These are phyloP conservation scores for Flagelloscypha sp. DNA, from an alignment of 768 basidiomycete species.

Conservation along the genomic window DNA sequence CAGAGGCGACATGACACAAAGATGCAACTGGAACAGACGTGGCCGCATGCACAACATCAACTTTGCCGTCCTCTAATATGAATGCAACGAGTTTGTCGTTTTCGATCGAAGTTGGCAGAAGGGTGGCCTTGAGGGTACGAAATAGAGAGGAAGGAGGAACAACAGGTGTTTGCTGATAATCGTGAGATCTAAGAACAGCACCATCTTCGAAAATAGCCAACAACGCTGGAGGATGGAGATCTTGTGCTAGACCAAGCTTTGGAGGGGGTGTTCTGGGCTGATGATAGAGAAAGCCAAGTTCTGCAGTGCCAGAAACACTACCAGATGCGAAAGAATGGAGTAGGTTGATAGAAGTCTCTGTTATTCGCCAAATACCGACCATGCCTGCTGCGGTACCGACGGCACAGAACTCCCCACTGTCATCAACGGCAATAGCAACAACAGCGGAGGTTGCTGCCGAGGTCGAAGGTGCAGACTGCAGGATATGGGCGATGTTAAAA, in stretches of 20 bases:
- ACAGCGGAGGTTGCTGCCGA: slow-evolving; percentile 41
- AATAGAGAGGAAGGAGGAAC: slow-evolving; percentile 36
- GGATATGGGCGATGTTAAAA: too few relatives aligned
- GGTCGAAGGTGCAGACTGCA: slow-evolving; percentile 42
- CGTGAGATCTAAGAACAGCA: slow-evolving; percentile 44
- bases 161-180: slow-evolving; percentile 21
- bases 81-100: slow-evolving; percentile 48
- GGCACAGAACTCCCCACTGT: slow-evolving; percentile 52
- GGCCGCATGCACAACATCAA: slow-evolving; percentile 53
- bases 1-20: slow-evolving; percentile 47
- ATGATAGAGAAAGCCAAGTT: slow-evolving; percentile 27
- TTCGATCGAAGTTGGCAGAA: slow-evolving; percentile 41
- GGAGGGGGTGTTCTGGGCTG: slow-evolving; percentile 8
- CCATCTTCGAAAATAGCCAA: slow-evolving; percentile 56
- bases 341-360: slow-evolving; percentile 25
- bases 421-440: slow-evolving; percentile 57
- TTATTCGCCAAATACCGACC: slow-evolving; percentile 56
- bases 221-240: slow-evolving; percentile 25
- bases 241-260: slow-evolving; percentile 6
- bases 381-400: slow-evolving; percentile 64
- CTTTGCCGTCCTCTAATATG: slow-evolving; percentile 53
- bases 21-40: slow-evolving; percentile 36
- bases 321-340: too few relatives aligned
- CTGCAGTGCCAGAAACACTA: slow-evolving; percentile 44
- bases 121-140: slow-evolving; percentile 38